Evolutionary conservation across 345 rosid genomes (phyloP).

Genomic region (Citrus australasica): DNA sequence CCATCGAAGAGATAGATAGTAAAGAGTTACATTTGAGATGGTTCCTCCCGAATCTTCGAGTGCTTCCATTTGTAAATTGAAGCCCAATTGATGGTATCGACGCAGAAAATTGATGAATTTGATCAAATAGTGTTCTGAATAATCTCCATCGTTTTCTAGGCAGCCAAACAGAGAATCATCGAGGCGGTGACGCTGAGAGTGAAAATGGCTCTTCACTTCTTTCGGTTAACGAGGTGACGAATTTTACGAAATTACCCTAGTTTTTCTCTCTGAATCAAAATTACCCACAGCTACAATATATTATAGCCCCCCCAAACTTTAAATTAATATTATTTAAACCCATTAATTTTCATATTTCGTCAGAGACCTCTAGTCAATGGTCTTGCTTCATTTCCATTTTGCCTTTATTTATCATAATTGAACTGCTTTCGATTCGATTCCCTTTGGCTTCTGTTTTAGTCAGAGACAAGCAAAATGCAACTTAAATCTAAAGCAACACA

Average conservation of each 20-base stretch:
- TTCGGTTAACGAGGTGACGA: neutral
- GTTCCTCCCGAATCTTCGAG: slow-evolving; percentile 27
- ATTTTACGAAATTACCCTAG: neutral
- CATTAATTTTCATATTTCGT: neutral
- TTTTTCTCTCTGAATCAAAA: neutral
- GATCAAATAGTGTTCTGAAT: neutral
- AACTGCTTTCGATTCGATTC: neutral
- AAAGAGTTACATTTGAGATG: slow-evolving; percentile 28
- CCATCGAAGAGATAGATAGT: neutral
- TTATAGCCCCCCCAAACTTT: neutral
- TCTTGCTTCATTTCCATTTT: neutral
- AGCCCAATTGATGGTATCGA: neutral
- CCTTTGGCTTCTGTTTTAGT: slow-evolving; percentile 1
- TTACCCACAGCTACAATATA: neutral
- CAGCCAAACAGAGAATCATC: neutral
- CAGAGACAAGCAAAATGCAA: slow-evolving; percentile 3
- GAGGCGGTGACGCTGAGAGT: neutral
- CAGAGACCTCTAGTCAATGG: neutral
- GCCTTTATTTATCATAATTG: neutral
- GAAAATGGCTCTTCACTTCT: neutral
- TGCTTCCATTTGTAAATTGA: slow-evolving; percentile 24
- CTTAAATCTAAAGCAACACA: slow-evolving; percentile 19
- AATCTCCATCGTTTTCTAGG: neutral
- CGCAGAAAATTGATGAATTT: neutral
- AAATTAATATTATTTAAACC: neutral